Evolutionary conservation across 345 rosid genomes (phyloP), one percentile per base, ranked within the genome.

Genomic region (Luvunga scandens): DNA sequence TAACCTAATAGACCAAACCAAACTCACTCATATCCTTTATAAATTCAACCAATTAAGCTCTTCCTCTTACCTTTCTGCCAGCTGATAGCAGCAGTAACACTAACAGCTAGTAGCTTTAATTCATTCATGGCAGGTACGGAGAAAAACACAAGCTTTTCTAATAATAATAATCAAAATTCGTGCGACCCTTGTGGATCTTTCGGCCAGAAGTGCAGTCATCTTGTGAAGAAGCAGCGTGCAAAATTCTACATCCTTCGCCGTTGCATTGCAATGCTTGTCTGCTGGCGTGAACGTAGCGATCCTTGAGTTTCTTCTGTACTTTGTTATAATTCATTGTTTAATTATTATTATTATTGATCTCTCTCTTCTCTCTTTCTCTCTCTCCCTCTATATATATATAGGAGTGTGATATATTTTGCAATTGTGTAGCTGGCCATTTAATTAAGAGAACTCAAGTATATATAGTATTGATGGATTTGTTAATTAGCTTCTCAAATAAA

Each of bases 241-340:
- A 91, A 86, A 80, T 90, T 92, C 85, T 92, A 91, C 83, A 90
- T 92, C 86, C 88, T 92, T 76, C 90, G 95, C 59, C 92, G 97
- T 60, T 92, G 97, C 87, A 84, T 92, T 36, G 91, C 95, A 24
- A 87, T 92, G 91, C 89, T 92, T 42, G 77, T 92, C 63, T 92
- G 97, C 74, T 88, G 92, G 80, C 92, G 86, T 34, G 91, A 86
- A 66, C 89, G 87, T 7, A 85, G 77, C 69, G 87, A 83, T 2
- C 64, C 77, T 65, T 80, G 60, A 66, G 6, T n/a, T 59, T 3
- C 56, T 50, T 50, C 56, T 50, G 21, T 28, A 63, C 25, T 38
- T 19, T 56, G 38, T 45, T 45, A 10, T 66, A 33, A 25, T 34
- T 48, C 22, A 25, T n/a, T 16, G 34, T 27, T 39, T 27, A 45